Evolutionary conservation across 1,284 basidiomycete genomes (phyloP).

Genomic region (Microbotryum violaceum): DNA sequence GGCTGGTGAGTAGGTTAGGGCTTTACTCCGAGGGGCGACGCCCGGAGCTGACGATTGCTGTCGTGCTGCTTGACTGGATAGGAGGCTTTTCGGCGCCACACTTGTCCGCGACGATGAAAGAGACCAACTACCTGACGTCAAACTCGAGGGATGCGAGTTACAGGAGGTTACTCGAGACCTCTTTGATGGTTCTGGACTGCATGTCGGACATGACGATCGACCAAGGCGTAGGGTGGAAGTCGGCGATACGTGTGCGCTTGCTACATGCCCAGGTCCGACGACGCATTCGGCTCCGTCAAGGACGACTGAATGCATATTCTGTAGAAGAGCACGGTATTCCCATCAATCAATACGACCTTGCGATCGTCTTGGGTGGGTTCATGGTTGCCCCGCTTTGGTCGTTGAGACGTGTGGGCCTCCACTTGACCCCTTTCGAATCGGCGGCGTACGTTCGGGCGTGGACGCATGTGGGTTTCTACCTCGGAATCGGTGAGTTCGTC

Average conservation of each 20-base stretch:
- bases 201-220: constrained; percentile 32
- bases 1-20: constrained; percentile 18
- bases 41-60: too few relatives aligned
- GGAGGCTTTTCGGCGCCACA: constrained; percentile 27
- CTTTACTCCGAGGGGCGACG: neutral
- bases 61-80: neutral
- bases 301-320: constrained; percentile 25
- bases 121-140: constrained; percentile 33
- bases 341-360: constrained; percentile 34
- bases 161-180: constrained; percentile 32
- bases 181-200: constrained; percentile 23
- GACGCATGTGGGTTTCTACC: constrained; percentile 35
- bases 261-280: constrained; percentile 32
- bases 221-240: constrained; percentile 27
- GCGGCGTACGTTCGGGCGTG: constrained; percentile 27
- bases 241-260: constrained; percentile 29
- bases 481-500: constrained; percentile 24
- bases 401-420: constrained; percentile 20
- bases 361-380: constrained; percentile 32
- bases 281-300: constrained; percentile 20
- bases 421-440: constrained; percentile 19
- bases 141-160: constrained; percentile 31
- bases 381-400: constrained; percentile 34
- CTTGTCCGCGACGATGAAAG: constrained; percentile 23
- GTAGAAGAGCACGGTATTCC: constrained; percentile 26